These are phyloP conservation scores for Penicillium fimorum DNA, from an alignment of 495 filamentous ascomycete species.

Conservation along the genomic window DNA sequence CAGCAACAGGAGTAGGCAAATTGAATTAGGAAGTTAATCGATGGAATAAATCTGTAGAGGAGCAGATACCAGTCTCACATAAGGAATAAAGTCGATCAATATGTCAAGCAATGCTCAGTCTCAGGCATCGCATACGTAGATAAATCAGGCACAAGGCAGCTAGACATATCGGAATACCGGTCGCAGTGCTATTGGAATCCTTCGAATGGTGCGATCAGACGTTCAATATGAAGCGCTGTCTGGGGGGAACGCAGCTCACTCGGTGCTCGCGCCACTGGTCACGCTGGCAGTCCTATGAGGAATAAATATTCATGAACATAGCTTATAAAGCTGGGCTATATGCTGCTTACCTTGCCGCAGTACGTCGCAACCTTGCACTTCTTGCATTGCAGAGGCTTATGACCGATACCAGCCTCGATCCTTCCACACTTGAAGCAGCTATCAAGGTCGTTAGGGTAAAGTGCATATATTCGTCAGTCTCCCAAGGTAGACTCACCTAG, in stretches of 20 bases:
- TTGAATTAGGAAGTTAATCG: not conserved
- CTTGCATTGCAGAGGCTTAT: not conserved
- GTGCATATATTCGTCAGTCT: not conserved
- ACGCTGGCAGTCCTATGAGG: constrained; percentile 2
- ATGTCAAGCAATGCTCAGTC: not conserved
- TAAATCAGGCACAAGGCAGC: too few relatives aligned
- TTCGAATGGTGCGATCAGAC: not conserved
- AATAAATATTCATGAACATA: not conserved
- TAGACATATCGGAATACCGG: not conserved
- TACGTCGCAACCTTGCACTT: constrained; percentile 5
- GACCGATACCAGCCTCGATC: constrained; percentile 3
- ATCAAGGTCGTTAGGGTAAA: not conserved
- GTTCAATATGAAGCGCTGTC: not conserved
- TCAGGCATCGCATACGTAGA: not conserved
- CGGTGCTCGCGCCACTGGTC: not conserved
- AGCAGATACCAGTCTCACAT: not conserved
- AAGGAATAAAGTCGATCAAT: not conserved
- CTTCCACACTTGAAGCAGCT: constrained; percentile 12
- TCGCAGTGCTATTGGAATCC: not conserved
- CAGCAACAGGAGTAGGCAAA: too few relatives aligned
- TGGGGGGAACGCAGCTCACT: not conserved
- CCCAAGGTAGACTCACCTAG: not conserved
- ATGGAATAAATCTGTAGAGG: not conserved
- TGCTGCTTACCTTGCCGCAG: not conserved
- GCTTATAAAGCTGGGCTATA: too few relatives aligned